A percentile compares a stretch with the other conserved stretches of the same genome.
Conservation (phyloP, 192 early-diverging fungal species). For the Umbelopsis ramanniana region DNA sequence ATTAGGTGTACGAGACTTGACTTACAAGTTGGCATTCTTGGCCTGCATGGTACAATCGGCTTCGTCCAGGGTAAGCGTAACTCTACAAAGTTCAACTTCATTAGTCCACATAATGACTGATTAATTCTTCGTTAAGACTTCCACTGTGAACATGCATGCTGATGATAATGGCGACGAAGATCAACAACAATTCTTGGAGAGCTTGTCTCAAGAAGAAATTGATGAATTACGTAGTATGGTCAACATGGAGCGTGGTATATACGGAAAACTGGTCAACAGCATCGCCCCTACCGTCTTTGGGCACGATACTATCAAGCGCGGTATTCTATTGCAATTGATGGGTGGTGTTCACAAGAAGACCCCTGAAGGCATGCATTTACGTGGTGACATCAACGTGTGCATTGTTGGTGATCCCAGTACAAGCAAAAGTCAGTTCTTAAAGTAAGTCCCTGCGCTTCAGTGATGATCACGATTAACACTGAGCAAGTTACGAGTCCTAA, state of each 20-base stretch:
- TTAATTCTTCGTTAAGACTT: constrained; percentile 30
- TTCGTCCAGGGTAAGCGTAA: constrained; percentile 39
- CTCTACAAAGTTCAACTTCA: background rate
- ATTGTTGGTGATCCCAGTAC: constrained; percentile 96
- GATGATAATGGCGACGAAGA: constrained; percentile 64
- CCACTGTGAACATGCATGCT: constrained; percentile 56
- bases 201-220: constrained; percentile 73
- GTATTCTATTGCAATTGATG: constrained; percentile 89
- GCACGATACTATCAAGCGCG: constrained; percentile 95
- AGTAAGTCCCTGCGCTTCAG: constrained; percentile 49
- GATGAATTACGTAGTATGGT: constrained; percentile 76
- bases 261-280: constrained; percentile 78
- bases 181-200: constrained; percentile 62
- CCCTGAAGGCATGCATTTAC: constrained; percentile 88
- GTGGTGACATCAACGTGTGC: constrained; percentile 98
- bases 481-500: background rate
- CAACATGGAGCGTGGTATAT: constrained; percentile 63
- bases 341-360: constrained; percentile 97
- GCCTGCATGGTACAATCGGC: constrained; percentile 77
- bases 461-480: background rate
- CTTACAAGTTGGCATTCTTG: constrained; percentile 92
- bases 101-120: constrained; percentile 16
- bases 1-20: constrained; percentile 89
- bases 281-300: constrained; percentile 93
- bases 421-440: constrained; percentile 95